phyloP scores from a whole-genome alignment of 495 filamentous ascomycete genomes.

The Xylaria cubensis region DNA sequence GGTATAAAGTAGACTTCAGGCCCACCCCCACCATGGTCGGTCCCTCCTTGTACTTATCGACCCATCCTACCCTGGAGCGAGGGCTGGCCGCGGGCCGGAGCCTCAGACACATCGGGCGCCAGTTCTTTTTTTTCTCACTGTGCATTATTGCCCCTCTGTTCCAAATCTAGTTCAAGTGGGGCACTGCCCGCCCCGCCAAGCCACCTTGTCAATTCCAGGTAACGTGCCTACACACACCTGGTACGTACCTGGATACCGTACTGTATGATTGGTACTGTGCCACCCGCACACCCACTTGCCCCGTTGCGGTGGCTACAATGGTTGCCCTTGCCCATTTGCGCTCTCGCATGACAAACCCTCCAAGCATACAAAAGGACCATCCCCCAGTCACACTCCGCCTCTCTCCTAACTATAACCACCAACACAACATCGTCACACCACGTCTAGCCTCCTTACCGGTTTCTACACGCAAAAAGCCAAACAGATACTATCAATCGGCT shows the following conservation, averaged over 20 bases:
- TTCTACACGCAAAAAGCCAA: constrained; percentile 17
- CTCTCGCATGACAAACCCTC: constrained; percentile 6
- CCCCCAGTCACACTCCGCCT: constrained; percentile 32
- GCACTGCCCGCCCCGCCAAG: constrained; percentile 13
- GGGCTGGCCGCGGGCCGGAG: not conserved
- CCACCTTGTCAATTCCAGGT: not conserved
- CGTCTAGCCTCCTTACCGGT: constrained; percentile 28
- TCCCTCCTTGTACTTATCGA: constrained; percentile 23
- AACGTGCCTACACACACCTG: not conserved
- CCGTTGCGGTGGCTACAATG: constrained; percentile 21
- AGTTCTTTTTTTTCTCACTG: constrained; percentile 29
- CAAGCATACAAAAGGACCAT: constrained; percentile 21
- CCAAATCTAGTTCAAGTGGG: constrained; percentile 21
- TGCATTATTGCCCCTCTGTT: constrained; percentile 38
- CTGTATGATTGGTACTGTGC: not conserved
- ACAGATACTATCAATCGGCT: constrained; percentile 9
- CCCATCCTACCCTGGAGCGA: constrained; percentile 14
- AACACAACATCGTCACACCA: constrained; percentile 27
- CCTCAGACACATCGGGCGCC: constrained; percentile 25
- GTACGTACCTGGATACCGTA: not conserved
- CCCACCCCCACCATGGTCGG: constrained; percentile 25
- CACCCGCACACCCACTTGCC: constrained; percentile 21
- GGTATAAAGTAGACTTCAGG: not conserved
- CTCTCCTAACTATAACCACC: constrained; percentile 24
- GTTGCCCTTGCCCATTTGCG: constrained; percentile 5